Percentiles rank a stretch among this genome's conserved stretches.
These are phyloP conservation scores for Fusarium lateritium DNA, from an alignment of 2,329 filamentous ascomycete species.

Conservation along the genomic window DNA sequence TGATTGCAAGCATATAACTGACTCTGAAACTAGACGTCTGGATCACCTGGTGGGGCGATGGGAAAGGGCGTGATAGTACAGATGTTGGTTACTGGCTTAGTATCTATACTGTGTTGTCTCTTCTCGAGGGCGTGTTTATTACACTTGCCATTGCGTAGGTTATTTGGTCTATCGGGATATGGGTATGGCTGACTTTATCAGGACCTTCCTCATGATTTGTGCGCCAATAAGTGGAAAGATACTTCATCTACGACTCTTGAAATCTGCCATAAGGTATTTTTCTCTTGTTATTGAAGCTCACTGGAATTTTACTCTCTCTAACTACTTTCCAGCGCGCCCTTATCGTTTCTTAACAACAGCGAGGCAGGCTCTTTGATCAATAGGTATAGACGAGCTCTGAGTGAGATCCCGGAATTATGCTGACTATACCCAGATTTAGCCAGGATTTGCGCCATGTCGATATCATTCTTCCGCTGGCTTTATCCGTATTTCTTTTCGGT, in stretches of 20 bases:
- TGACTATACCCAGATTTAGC: conserved; percentile 54
- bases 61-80: conserved; percentile 43
- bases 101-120: conserved; percentile 46
- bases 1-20: neutral
- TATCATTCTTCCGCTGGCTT: conserved; percentile 53
- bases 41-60: conserved; percentile 53
- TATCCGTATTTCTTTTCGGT: conserved; percentile 50
- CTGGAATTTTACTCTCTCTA: neutral
- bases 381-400: conserved; percentile 27
- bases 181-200: conserved; percentile 24
- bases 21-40: conserved; percentile 43
- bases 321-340: conserved; percentile 40
- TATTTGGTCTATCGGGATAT: rapidly evolving
- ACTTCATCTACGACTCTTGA: conserved; percentile 46
- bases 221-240: conserved; percentile 46
- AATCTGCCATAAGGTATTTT: conserved; percentile 47
- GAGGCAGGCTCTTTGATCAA: conserved; percentile 51
- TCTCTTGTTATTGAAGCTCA: neutral
- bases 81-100: conserved; percentile 52
- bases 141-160: conserved; percentile 50
- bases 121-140: conserved; percentile 44
- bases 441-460: conserved; percentile 61
- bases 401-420: neutral
- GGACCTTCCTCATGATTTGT: conserved; percentile 48
- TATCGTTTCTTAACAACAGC: conserved; percentile 49